Evolutionary conservation across 1,284 basidiomycete genomes (phyloP).

Genomic region (Pterula multifida): DNA sequence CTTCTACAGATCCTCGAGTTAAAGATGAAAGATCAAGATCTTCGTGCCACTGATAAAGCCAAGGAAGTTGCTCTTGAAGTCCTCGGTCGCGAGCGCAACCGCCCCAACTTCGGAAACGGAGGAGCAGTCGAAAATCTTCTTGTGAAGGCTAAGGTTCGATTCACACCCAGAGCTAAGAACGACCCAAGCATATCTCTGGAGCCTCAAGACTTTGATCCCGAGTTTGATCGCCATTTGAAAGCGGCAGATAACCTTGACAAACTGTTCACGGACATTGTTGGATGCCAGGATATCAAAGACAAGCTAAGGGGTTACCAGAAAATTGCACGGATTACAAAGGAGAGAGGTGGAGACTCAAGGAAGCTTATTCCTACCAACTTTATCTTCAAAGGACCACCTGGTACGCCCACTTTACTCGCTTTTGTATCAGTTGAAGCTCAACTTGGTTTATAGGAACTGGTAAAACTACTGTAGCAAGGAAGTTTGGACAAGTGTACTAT

Average conservation of each 20-base stretch:
- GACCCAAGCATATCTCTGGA: slow-evolving; percentile 26
- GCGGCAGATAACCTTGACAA: slow-evolving; percentile 38
- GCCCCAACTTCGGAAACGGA: slow-evolving; percentile 56
- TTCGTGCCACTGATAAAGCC: slow-evolving; percentile 40
- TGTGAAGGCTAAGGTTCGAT: slow-evolving; percentile 36
- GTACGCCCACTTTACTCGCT: slow-evolving; percentile 19
- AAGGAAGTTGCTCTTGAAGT: slow-evolving; percentile 43
- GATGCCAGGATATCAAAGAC: slow-evolving; percentile 38
- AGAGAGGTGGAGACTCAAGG: slow-evolving; percentile 28
- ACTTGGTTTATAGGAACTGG: slow-evolving; percentile 27
- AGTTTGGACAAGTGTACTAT: slow-evolving; percentile 48
- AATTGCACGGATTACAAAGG: slow-evolving; percentile 31
- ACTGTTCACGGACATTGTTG: slow-evolving; percentile 51
- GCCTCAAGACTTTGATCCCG: slow-evolving; percentile 50
- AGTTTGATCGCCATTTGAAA: slow-evolving; percentile 33
- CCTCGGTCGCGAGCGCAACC: slow-evolving; percentile 35
- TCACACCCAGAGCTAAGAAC: slow-evolving; percentile 27
- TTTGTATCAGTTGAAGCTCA: neutral
- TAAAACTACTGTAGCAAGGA: slow-evolving; percentile 36
- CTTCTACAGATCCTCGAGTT: slow-evolving; percentile 36
- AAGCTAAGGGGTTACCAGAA: slow-evolving; percentile 40
- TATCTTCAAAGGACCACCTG: slow-evolving; percentile 62
- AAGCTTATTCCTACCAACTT: slow-evolving; percentile 51
- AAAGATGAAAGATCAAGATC: slow-evolving; percentile 44
- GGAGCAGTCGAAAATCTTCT: slow-evolving; percentile 60